A percentile compares a stretch with the other conserved stretches of the same genome.
Evolutionary conservation across 2,329 filamentous ascomycete genomes (phyloP).

Genomic region (Phaeoacremonium minimum): DNA sequence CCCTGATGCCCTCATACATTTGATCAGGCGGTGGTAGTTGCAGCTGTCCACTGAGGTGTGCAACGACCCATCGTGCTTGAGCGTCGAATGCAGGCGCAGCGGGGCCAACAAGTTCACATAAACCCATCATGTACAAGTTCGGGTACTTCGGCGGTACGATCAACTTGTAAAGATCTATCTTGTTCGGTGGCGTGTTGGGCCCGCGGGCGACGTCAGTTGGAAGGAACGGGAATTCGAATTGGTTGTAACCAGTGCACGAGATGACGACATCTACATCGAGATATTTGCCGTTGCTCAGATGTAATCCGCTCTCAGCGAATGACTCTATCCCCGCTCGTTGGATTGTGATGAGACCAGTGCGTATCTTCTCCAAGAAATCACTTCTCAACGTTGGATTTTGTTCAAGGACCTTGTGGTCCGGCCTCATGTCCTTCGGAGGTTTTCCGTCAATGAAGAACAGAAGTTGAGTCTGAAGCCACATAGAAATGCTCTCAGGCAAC

Average conservation of each 20-base stretch:
- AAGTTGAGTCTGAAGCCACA: conserved; percentile 24
- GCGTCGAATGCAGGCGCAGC: conserved; percentile 24
- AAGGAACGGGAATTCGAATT: conserved; percentile 19
- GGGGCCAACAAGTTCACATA: conserved; percentile 24
- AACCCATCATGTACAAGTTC: conserved; percentile 27
- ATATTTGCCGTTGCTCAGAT: conserved; percentile 19
- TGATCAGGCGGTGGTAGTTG: conserved; percentile 16
- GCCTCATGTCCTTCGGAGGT: conserved; percentile 22
- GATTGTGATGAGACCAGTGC: conserved; percentile 21
- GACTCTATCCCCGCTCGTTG: conserved; percentile 23
- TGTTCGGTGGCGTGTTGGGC: conserved; percentile 12
- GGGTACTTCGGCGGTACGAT: conserved; percentile 21
- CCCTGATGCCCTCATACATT: conserved; percentile 19
- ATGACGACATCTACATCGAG: conserved; percentile 26
- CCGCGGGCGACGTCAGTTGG: conserved; percentile 16
- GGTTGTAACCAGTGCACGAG: conserved; percentile 25
- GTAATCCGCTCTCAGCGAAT: conserved; percentile 21
- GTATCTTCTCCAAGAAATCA: conserved; percentile 27
- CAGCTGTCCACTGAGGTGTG: conserved; percentile 19
- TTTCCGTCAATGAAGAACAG: conserved; percentile 22
- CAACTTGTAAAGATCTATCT: conserved; percentile 25
- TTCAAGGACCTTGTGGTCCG: conserved; percentile 25
- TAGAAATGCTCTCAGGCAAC: conserved; percentile 17
- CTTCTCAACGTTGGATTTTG: conserved; percentile 26
- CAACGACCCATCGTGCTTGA: conserved; percentile 26